Conservation (phyloP, 306 rosid genomes). For the Begonia loranthoides region DNA sequence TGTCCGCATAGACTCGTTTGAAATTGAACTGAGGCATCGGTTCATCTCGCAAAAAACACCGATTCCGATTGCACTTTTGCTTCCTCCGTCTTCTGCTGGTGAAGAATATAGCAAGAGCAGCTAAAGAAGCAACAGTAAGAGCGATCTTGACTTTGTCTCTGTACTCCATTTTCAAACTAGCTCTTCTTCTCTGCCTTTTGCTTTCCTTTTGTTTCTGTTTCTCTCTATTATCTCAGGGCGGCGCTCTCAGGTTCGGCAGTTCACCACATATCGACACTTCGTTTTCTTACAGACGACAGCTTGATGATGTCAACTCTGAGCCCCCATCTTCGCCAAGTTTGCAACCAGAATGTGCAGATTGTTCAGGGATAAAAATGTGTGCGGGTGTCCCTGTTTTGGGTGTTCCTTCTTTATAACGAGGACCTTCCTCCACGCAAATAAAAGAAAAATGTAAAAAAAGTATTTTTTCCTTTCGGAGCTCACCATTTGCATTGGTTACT, state of each 20-base stretch:
- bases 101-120: slow-evolving; percentile 42
- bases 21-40: slow-evolving; percentile 55
- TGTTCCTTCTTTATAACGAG: too few relatives aligned
- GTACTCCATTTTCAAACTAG: slow-evolving; percentile 18
- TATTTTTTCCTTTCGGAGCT: too few relatives aligned
- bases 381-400: too few relatives aligned
- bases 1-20: slow-evolving; percentile 67
- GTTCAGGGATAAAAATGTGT: too few relatives aligned
- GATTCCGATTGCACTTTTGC: slow-evolving; percentile 18
- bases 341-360: too few relatives aligned
- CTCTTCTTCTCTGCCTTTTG: too few relatives aligned
- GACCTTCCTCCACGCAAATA: too few relatives aligned
- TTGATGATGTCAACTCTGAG: too few relatives aligned
- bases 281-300: not conserved
- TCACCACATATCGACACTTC: not conserved
- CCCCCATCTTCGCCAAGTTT: too few relatives aligned
- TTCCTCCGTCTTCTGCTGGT: slow-evolving; percentile 26
- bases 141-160: slow-evolving; percentile 26
- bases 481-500: too few relatives aligned
- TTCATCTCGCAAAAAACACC: slow-evolving; percentile 51
- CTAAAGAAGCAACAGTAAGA: slow-evolving; percentile 32
- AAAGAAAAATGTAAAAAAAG: too few relatives aligned
- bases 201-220: not conserved
- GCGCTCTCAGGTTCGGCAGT: not conserved
- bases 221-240: not conserved